Conservation (phyloP, 75 land plant species). For the Chamaecyparis obtusa region DNA sequence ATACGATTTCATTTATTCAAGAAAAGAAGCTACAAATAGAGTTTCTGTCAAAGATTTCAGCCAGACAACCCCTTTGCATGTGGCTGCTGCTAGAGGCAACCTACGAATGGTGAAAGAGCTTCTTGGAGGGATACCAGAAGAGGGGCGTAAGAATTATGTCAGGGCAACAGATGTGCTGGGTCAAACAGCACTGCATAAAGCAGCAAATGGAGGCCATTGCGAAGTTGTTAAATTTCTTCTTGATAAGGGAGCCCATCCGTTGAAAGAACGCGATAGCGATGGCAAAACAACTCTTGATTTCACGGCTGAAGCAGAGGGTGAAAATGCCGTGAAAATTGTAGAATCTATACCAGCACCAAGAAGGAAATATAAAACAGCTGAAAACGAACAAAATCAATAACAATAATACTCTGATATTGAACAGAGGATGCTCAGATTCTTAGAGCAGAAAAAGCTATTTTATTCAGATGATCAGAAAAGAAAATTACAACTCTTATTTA, state of each 20-base stretch:
- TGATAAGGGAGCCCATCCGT: background rate
- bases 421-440: too few species aligned
- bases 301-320: background rate
- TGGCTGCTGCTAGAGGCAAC: background rate
- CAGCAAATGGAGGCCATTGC: background rate
- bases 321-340: background rate
- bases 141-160: background rate
- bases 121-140: background rate
- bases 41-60: background rate
- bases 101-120: background rate
- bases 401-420: too few species aligned
- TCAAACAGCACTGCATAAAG: background rate
- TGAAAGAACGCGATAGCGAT: background rate
- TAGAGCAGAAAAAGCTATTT: too few species aligned
- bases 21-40: fast-evolving
- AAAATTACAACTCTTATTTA: too few species aligned
- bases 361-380: too few species aligned
- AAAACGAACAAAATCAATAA: too few species aligned
- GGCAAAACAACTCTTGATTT: background rate
- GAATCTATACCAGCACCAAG: too few species aligned
- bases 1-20: background rate
- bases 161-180: background rate
- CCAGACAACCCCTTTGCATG: background rate
- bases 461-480: too few species aligned
- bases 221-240: background rate